These are phyloP conservation scores for Fusarium mundagurra DNA, from an alignment of 2,329 filamentous ascomycete genomes.

Conservation along the genomic window DNA sequence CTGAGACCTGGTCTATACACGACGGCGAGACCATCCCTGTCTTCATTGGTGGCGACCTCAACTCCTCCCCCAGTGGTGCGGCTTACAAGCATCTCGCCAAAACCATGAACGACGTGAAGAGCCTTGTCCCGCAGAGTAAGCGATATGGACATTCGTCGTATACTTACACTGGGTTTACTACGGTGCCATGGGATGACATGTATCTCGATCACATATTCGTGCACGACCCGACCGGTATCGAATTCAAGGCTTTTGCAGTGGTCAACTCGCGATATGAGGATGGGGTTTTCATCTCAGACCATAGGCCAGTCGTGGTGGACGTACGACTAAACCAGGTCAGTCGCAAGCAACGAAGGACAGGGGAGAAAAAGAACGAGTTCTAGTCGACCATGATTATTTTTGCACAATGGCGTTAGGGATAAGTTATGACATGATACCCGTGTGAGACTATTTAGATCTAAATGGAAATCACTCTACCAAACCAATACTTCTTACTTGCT, in stretches of 20 bases:
- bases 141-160: slow-evolving; percentile 39
- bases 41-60: slow-evolving; percentile 49
- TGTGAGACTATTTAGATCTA: background rate
- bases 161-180: slow-evolving; percentile 47
- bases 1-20: slow-evolving; percentile 40
- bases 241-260: slow-evolving; percentile 42
- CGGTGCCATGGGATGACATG: slow-evolving; percentile 25
- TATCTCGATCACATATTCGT: slow-evolving; percentile 48
- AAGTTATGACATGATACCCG: slow-evolving; percentile 23
- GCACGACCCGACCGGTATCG: slow-evolving; percentile 36
- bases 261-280: slow-evolving; percentile 42
- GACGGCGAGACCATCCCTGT: slow-evolving; percentile 37
- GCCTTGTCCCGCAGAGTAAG: slow-evolving; percentile 34
- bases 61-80: slow-evolving; percentile 41
- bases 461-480: background rate
- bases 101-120: slow-evolving; percentile 40
- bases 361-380: background rate
- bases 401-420: slow-evolving; percentile 9
- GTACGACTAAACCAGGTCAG: slow-evolving; percentile 20
- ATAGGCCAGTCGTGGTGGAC: slow-evolving; percentile 47
- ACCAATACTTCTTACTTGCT: background rate
- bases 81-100: slow-evolving; percentile 42
- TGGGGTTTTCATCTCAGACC: slow-evolving; percentile 47
- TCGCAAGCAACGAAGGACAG: slow-evolving; percentile 3
- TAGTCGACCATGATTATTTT: background rate